phyloP scores from a whole-genome alignment of 192 early-diverging fungal species.

The Spinellus fusiger region DNA sequence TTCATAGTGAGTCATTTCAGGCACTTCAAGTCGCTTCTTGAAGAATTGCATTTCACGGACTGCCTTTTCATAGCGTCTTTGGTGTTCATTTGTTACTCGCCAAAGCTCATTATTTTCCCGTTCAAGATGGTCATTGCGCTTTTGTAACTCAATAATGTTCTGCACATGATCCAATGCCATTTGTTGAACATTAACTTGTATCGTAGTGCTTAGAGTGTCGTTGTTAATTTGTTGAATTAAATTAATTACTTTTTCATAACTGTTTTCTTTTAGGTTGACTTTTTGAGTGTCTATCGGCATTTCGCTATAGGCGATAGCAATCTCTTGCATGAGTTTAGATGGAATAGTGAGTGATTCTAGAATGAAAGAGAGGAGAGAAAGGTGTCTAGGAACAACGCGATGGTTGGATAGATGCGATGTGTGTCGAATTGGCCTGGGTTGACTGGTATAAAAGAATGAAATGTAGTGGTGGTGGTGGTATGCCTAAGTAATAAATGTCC shows the following conservation, averaged over 20 bases:
- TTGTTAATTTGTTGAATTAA: constrained; percentile 16
- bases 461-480: too few species aligned
- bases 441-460: too few species aligned
- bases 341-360: too few species aligned
- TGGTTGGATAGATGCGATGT: too few species aligned
- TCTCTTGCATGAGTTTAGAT: neutral
- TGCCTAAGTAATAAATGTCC: too few species aligned
- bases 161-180: constrained; percentile 11
- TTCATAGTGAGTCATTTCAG: constrained; percentile 1
- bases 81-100: neutral
- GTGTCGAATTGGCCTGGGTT: too few species aligned
- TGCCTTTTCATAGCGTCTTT: constrained; percentile 27
- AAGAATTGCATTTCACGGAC: constrained; percentile 31
- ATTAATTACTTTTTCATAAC: constrained; percentile 7
- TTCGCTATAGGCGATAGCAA: neutral
- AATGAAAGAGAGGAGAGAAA: too few species aligned
- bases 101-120: constrained; percentile 16
- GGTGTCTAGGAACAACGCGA: too few species aligned
- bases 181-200: constrained; percentile 9
- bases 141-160: constrained; percentile 13
- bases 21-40: constrained; percentile 17
- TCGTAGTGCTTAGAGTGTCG: constrained; percentile 6
- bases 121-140: constrained; percentile 21
- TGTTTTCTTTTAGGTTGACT: neutral
- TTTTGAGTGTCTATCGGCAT: neutral